These are phyloP conservation scores for Saturnispora halmiae DNA, from an alignment of 805 yeast genomes.

Conservation along the genomic window DNA sequence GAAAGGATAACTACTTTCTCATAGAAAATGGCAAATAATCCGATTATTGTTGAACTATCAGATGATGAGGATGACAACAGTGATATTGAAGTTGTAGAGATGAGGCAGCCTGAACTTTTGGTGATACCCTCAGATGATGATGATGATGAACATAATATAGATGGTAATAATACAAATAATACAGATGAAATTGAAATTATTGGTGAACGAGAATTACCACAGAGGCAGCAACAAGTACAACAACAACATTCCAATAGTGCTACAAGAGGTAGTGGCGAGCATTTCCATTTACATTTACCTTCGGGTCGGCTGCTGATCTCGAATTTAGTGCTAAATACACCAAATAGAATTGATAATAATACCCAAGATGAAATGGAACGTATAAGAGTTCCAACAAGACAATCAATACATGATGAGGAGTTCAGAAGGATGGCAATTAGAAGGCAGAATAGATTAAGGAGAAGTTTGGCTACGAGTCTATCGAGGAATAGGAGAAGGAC, in stretches of 20 bases:
- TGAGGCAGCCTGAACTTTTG: no score
- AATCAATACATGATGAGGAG: not conserved
- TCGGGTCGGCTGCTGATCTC: constrained; percentile 3
- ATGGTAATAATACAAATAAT: not conserved
- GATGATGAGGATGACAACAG: not conserved
- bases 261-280: not conserved
- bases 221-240: constrained; percentile 9
- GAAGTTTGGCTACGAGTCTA: not conserved
- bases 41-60: not conserved
- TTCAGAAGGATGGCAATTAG: not conserved
- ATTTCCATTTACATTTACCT: constrained; percentile 7
- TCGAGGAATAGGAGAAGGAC: not conserved
- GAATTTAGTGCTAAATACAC: not conserved
- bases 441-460: constrained; percentile 5
- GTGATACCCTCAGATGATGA: not conserved
- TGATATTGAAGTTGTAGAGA: not conserved
- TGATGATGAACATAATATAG: not conserved
- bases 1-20: no score
- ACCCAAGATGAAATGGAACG: not conserved
- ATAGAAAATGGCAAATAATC: no score
- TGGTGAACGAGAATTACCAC: constrained; percentile 18
- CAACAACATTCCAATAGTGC: not conserved
- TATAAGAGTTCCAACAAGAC: constrained; percentile 1
- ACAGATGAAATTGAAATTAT: constrained; percentile 9
- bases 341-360: not conserved